phyloP scores from a whole-genome alignment of 768 basidiomycete genomes.

The Suillus ampliporus region DNA sequence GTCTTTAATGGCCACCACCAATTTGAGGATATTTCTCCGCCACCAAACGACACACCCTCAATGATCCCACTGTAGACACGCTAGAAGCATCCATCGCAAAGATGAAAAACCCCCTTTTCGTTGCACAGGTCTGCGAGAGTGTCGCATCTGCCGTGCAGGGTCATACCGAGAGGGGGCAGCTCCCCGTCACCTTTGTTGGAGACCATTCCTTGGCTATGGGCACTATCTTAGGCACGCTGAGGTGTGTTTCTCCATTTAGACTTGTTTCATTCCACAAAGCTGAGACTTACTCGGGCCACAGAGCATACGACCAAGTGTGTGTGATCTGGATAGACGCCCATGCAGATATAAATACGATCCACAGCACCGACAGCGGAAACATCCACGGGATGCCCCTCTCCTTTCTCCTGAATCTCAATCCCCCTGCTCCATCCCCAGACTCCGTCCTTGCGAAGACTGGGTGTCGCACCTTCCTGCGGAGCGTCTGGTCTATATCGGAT shows the following conservation, averaged over 20 bases:
- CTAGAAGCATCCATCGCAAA: constrained; percentile 75
- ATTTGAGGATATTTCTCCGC: constrained; percentile 79
- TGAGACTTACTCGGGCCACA: constrained; percentile 36
- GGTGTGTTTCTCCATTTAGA: constrained; percentile 46
- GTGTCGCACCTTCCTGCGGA: constrained; percentile 68
- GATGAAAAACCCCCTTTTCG: constrained; percentile 89
- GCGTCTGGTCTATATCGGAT: constrained; percentile 91
- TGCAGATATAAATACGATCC: constrained; percentile 92
- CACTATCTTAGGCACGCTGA: constrained; percentile 88
- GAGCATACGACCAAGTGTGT: constrained; percentile 77
- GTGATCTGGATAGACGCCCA: constrained; percentile 98
- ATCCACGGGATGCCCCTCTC: constrained; percentile 98
- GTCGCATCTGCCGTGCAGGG: constrained; percentile 78
- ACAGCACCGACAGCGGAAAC: constrained; percentile 86
- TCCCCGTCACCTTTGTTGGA: constrained; percentile 92
- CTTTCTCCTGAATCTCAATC: constrained; percentile 71
- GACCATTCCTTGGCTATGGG: constrained; percentile 96
- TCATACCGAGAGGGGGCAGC: constrained; percentile 76
- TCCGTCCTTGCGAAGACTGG: constrained; percentile 46
- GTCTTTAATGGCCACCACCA: constrained; percentile 89
- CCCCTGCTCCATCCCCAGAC: constrained; percentile 30
- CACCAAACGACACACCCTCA: background rate
- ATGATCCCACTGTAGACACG: background rate
- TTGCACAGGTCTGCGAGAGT: constrained; percentile 80
- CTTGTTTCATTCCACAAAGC: constrained; percentile 1